Evolutionary conservation across 345 rosid species (phyloP), one percentile per base, ranked within the genome.

Genomic region (Moricandia moricandioides): DNA sequence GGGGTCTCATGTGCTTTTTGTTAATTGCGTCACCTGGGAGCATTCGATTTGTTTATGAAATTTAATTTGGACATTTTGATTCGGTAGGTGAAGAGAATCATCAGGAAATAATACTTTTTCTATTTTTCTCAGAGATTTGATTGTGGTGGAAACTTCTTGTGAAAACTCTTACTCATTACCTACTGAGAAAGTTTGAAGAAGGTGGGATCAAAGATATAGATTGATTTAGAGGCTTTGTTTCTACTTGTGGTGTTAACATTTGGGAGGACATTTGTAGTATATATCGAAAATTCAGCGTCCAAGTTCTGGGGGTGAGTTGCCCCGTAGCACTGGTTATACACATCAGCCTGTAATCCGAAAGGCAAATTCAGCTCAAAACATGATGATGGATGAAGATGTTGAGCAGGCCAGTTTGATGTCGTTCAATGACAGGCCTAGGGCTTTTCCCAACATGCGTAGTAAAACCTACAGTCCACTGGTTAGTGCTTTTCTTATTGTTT

Each of bases 341-440:
- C 71, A 85, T 70, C 81, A 73, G 59, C 75, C 71, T 24, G 61
- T 80, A 34, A 72, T 65, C 51, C 81, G 83, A 74, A 82, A 83
- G 74, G 86, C 66, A 10, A 88, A 80, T 81, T 91, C 88, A 72
- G 85, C 84, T 27, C 79, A 69, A 57, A 81, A 84, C 79, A 88
- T 95, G 92, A 85, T 86, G 92, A 88, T 92, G 75, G 96, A 84
- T 83, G 96, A 88, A 79, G 98, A 92, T 72, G 57, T 92, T 62
- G 98, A 95, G 90, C 85, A 79, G 80, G 94, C 91, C 52, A 76
- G 74, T 80, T 62, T 91, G 86, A 87, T 86, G 80, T 78, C 93
- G 65, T 92, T 80, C 84, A 86, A 31, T 68, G 97, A 90, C 58
- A 86, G 93, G 85, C 89, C 88, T 0, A 90, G 98, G 88, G 84